Evolutionary conservation across 495 filamentous ascomycete genomes (phyloP).

Genomic region (Podospora didyma): DNA sequence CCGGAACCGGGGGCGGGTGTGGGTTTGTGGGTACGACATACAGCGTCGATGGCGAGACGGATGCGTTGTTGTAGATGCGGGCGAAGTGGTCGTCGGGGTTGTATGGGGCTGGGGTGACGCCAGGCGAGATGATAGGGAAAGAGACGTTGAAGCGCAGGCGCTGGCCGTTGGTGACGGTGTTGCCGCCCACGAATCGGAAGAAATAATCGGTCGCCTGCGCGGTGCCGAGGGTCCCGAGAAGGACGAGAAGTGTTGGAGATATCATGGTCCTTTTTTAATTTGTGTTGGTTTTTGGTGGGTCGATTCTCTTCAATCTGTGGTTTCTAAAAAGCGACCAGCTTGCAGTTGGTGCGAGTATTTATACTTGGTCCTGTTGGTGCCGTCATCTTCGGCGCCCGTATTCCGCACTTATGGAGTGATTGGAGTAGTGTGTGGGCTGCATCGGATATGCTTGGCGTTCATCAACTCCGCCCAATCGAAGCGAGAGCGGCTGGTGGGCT

Average conservation of each 20-base stretch:
- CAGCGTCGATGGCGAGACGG: background rate
- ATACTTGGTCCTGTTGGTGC: no score
- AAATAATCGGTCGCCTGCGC: slow-evolving; percentile 14
- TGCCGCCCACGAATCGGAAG: slow-evolving; percentile 15
- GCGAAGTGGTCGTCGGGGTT: slow-evolving; percentile 19
- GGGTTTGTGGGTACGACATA: slow-evolving; percentile 20
- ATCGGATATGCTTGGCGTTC: background rate
- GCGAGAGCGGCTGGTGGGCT: background rate
- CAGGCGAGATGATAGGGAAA: slow-evolving; percentile 6
- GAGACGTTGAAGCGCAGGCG: slow-evolving; percentile 21
- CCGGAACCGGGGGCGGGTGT: slow-evolving; percentile 23
- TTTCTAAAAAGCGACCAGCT: background rate
- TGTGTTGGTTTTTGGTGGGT: background rate
- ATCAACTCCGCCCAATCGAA: background rate
- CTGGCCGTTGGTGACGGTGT: slow-evolving; percentile 8
- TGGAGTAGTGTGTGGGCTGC: background rate
- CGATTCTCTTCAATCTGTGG: background rate
- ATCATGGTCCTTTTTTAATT: slow-evolving; percentile 6
- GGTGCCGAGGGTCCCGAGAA: background rate
- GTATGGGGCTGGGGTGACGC: slow-evolving; percentile 13
- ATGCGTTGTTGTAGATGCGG: slow-evolving; percentile 8
- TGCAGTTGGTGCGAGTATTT: background rate
- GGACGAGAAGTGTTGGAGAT: slow-evolving; percentile 4
- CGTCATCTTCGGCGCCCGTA: background rate
- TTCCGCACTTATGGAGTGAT: background rate